Percentiles rank a stretch among this genome's conserved stretches.
These are phyloP conservation scores for Exophiala lecanii-corni DNA, from an alignment of 2,329 filamentous ascomycete species.

Conservation along the genomic window DNA sequence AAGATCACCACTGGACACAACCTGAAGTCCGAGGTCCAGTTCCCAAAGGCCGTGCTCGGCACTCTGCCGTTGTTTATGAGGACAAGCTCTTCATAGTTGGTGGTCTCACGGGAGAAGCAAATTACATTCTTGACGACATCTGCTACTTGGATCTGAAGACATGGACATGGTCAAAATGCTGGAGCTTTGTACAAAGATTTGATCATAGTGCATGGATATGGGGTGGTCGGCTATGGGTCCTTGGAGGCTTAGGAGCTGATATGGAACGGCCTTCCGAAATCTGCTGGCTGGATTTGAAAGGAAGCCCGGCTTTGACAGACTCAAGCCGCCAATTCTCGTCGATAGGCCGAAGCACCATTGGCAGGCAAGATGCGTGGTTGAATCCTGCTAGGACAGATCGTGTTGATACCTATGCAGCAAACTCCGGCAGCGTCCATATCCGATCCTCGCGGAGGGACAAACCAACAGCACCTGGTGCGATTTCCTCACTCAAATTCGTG, in stretches of 20 bases:
- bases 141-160: conserved; percentile 96
- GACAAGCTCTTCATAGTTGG: conserved; percentile 95
- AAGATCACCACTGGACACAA: conserved; percentile 92
- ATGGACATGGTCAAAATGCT: conserved; percentile 93
- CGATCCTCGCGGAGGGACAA: conserved; percentile 47
- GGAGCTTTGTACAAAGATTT: conserved; percentile 91
- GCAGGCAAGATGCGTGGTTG: conserved; percentile 37
- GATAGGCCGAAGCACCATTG: conserved; percentile 19
- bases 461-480: conserved; percentile 71
- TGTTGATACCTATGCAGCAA: conserved; percentile 64
- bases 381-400: conserved; percentile 33
- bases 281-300: conserved; percentile 95
- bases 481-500: conserved; percentile 85
- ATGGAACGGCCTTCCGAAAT: conserved; percentile 96
- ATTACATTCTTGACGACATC: conserved; percentile 88
- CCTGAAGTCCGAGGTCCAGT: conserved; percentile 79
- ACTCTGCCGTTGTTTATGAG: conserved; percentile 90
- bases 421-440: conserved; percentile 58
- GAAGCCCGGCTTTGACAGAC: conserved; percentile 69
- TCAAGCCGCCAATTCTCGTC: conserved; percentile 19
- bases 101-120: conserved; percentile 90
- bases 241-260: conserved; percentile 87
- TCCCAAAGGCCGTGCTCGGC: conserved; percentile 83
- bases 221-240: conserved; percentile 90
- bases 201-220: conserved; percentile 95